These are phyloP conservation scores for Trichoderma pleuroti DNA, from an alignment of 2,329 filamentous ascomycete species.

Conservation along the genomic window DNA sequence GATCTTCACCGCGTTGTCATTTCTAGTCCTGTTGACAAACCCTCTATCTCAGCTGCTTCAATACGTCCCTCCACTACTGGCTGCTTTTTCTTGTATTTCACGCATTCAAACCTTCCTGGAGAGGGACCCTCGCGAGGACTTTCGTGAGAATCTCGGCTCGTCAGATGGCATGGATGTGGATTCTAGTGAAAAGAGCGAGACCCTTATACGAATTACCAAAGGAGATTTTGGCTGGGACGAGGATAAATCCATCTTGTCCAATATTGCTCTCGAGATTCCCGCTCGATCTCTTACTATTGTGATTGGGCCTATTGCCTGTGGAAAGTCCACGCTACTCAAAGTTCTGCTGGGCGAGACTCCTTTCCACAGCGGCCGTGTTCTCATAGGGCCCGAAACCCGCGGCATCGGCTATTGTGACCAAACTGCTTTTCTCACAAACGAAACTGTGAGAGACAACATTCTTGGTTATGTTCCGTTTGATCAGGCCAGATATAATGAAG, in stretches of 20 bases:
- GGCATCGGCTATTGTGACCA: slow-evolving; percentile 34
- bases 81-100: slow-evolving; percentile 32
- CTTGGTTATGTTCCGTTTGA: slow-evolving; percentile 34
- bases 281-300: slow-evolving; percentile 30
- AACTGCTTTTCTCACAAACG: slow-evolving; percentile 33
- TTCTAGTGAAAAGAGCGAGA: neutral
- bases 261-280: slow-evolving; percentile 21
- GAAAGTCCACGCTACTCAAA: slow-evolving; percentile 38
- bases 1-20: slow-evolving; percentile 35
- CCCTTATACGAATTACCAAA: slow-evolving; percentile 11
- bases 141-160: slow-evolving; percentile 14
- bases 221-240: slow-evolving; percentile 29
- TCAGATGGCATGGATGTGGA: neutral
- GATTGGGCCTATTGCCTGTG: slow-evolving; percentile 36
- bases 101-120: slow-evolving; percentile 40
- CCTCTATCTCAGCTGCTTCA: slow-evolving; percentile 35
- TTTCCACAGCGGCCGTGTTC: slow-evolving; percentile 21
- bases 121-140: slow-evolving; percentile 26
- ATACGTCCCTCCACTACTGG: slow-evolving; percentile 30
- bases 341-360: slow-evolving; percentile 33
- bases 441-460: slow-evolving; percentile 38
- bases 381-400: neutral
- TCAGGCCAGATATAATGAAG: slow-evolving; percentile 32
- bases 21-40: slow-evolving; percentile 33
- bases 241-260: slow-evolving; percentile 24